Evolutionary conservation across 257 asterid species (phyloP).

Genomic region (Gentiana dahurica): DNA sequence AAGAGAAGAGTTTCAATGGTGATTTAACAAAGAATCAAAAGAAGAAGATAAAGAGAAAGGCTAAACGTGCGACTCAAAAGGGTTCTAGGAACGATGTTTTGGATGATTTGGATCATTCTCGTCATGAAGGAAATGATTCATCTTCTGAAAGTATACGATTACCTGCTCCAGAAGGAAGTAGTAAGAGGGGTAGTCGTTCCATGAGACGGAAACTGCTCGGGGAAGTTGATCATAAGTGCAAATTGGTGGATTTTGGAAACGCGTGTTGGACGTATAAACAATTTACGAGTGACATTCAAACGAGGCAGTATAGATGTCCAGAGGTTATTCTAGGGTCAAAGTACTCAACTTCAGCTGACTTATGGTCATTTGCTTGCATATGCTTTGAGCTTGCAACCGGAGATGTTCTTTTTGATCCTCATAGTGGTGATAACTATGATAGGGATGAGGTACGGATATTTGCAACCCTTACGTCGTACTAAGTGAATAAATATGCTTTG

Average conservation of each 20-base stretch:
- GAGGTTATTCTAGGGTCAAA: slow-evolving; percentile 80
- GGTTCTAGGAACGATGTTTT: slow-evolving; percentile 40
- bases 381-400: no score
- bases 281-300: slow-evolving; percentile 86
- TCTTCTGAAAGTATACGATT: no score
- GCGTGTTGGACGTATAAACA: slow-evolving; percentile 97
- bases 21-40: slow-evolving; percentile 87
- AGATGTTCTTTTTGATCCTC: no score
- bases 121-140: no score
- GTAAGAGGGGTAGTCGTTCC: no score
- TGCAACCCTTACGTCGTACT: no score
- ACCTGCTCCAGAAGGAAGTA: no score
- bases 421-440: slow-evolving; percentile 17
- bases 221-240: no score
- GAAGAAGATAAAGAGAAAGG: slow-evolving; percentile 64
- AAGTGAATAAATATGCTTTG: no score
- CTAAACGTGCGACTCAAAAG: slow-evolving; percentile 69
- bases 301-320: slow-evolving; percentile 31
- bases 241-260: slow-evolving; percentile 8
- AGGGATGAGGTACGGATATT: slow-evolving; percentile 65
- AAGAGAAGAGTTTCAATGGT: slow-evolving; percentile 41
- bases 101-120: slow-evolving; percentile 66
- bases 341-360: slow-evolving; percentile 87
- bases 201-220: no score
- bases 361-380: slow-evolving; percentile 54